Percentiles rank a stretch among this genome's conserved stretches.
These are phyloP conservation scores for Ophiocordyceps robertsii DNA, from an alignment of 2,329 filamentous ascomycete genomes.

Conservation along the genomic window DNA sequence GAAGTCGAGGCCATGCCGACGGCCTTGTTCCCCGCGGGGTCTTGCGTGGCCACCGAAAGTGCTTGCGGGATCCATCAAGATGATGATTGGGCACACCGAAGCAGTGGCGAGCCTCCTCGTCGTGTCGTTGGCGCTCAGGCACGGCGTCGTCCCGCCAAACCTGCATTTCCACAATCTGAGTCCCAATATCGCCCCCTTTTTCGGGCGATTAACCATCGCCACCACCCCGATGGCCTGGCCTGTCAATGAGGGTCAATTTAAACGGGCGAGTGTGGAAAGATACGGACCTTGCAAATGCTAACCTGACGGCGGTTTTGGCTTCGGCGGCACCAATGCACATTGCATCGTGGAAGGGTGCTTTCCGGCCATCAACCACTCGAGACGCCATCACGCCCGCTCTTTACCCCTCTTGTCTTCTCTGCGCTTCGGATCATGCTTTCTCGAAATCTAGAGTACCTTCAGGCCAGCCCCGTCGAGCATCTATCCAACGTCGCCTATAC, in stretches of 20 bases:
- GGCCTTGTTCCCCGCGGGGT: too few species aligned
- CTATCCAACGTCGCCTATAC: too few species aligned
- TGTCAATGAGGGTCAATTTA: constrained; percentile 1
- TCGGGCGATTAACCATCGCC: constrained; percentile 8
- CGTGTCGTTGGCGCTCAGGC: constrained; percentile 6
- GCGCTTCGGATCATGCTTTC: too few species aligned
- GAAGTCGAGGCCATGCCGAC: constrained; percentile 15
- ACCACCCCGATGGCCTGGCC: constrained; percentile 10
- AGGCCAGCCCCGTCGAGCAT: too few species aligned
- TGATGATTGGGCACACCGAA: constrained; percentile 12
- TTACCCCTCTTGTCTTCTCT: not conserved
- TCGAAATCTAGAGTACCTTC: too few species aligned
- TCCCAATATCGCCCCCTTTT: constrained; percentile 11
- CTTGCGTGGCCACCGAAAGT: not conserved
- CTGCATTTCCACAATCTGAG: constrained; percentile 14
- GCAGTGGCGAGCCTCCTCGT: constrained; percentile 10
- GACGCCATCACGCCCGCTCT: not conserved
- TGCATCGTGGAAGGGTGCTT: constrained; percentile 16
- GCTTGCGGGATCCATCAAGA: constrained; percentile 11
- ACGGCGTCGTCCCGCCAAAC: constrained; percentile 15
- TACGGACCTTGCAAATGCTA: constrained; percentile 16
- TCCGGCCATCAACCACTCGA: not conserved
- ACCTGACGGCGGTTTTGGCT: constrained; percentile 15
- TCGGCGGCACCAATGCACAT: constrained; percentile 34
- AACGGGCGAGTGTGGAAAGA: constrained; percentile 31